These are phyloP conservation scores for Suillus clintonianus DNA, from an alignment of 768 basidiomycete genomes.

Conservation along the genomic window DNA sequence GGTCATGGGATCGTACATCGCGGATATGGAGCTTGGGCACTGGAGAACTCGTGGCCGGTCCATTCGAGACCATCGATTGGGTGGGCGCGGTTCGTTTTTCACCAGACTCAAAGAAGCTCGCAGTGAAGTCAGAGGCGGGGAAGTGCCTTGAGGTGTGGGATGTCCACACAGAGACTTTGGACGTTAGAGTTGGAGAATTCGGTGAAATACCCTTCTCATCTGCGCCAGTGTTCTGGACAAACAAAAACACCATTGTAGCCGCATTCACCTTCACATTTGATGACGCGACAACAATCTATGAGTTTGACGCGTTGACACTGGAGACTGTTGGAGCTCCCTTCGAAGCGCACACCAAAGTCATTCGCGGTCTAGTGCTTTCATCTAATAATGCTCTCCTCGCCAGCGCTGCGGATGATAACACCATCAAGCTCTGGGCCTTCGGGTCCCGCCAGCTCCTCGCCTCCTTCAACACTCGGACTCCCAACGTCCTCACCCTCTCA, in stretches of 20 bases:
- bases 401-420: background rate
- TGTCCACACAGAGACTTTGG: background rate
- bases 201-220: background rate
- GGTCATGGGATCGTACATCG: background rate
- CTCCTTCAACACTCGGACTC: background rate
- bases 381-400: background rate
- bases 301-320: background rate
- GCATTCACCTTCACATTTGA: background rate
- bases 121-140: background rate
- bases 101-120: background rate
- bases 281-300: background rate
- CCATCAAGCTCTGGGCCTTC: background rate
- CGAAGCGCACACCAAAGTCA: background rate
- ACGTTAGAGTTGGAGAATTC: background rate
- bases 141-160: slow-evolving; percentile 1
- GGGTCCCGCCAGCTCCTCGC: background rate
- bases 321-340: background rate
- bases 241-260: background rate
- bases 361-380: background rate
- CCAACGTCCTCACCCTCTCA: background rate
- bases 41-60: background rate
- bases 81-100: background rate
- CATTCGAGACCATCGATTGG: background rate
- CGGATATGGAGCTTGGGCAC: background rate
- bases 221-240: background rate